A percentile compares a stretch with the other conserved stretches of the same genome.
Evolutionary conservation across 305 asterid species (phyloP).

Genomic region (Petunia hybrid): DNA sequence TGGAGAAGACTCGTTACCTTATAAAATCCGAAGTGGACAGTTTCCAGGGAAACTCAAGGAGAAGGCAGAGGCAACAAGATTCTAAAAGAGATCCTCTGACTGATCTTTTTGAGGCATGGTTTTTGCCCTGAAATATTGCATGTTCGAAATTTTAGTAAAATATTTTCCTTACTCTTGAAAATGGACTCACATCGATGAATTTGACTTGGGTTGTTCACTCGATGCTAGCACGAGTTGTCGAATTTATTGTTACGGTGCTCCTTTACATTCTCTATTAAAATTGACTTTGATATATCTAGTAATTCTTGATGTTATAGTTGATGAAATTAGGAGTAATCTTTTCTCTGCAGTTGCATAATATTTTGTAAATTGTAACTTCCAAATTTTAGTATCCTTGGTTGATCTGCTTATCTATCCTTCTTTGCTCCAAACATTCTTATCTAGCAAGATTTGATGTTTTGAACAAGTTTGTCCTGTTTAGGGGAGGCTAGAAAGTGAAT

Average conservation of each 20-base stretch:
- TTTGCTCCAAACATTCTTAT: neutral
- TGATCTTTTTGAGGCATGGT: conserved; percentile 77
- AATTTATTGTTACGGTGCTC: conserved; percentile 28
- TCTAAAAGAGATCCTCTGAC: conserved; percentile 75
- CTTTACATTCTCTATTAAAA: neutral
- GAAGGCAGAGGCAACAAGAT: conserved; percentile 74
- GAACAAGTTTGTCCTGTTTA: neutral
- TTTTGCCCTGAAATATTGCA: conserved; percentile 8
- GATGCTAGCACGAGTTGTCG: neutral
- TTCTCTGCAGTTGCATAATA: neutral
- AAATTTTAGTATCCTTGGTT: neutral
- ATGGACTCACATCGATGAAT: neutral
- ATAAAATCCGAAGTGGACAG: conserved; percentile 62
- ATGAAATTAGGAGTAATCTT: neutral
- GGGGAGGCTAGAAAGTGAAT: neutral
- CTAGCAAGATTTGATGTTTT: neutral
- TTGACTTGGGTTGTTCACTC: neutral
- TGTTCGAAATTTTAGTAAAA: neutral
- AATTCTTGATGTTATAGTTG: neutral
- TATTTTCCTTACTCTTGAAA: conserved; percentile 1
- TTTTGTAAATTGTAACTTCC: neutral
- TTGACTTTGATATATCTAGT: neutral
- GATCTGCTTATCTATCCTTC: neutral
- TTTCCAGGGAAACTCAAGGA: conserved; percentile 68
- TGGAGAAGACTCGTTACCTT: conserved; percentile 75